Base-by-base conservation (phyloP, 495 filamentous ascomycete genomes). In the Trichoderma reesei region DNA sequence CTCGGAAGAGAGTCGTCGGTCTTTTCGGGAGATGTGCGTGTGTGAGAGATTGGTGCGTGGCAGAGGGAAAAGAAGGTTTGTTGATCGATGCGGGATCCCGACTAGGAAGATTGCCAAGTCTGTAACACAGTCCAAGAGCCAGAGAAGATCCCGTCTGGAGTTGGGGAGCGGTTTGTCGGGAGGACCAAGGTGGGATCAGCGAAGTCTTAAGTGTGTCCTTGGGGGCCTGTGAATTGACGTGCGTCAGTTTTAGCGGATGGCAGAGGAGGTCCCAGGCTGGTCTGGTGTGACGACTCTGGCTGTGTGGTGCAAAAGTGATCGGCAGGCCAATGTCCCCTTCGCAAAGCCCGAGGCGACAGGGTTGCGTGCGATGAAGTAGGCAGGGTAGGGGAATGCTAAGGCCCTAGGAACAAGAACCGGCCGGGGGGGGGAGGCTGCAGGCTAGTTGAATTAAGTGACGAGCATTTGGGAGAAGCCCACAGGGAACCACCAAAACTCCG, bases 161-260 rank as follows among this genome's bases (percentile, higher is more conserved):
- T 77, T 76, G 72, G 77, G 76, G n/a, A 65, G 68, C 33, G 65
- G 64, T 42, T 39, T 63, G 61, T 39, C 41, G 61, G 61, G 38
- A 46, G 16, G 51, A 44, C 41, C 37, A 46, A 82, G 80, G 82
- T 80, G 82, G 85, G 87, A 90, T 90, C 86, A 86, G 84, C 87
- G 84, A 80, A 63, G 61, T 82, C 84, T 88, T 90, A 88, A 86
- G 86, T 88, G 79, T 80, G 75, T 74, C 73, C 73, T 75, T 71
- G 72, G 73, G 72, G n/a, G n/a, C 68, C 62, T 60, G 66, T n/a
- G 60, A 59, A 59, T 63, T 63, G 59, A 60, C 64, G 36, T 34
- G 41, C 60, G n/a, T 59, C 34, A 60, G 51, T 18, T 36, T 56
- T 51, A 31, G 44, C 60, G 65, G 70, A 66, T 73, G 75, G 72